Conservation (phyloP, 148 eudicot genomes). For the Chenopodium album region DNA sequence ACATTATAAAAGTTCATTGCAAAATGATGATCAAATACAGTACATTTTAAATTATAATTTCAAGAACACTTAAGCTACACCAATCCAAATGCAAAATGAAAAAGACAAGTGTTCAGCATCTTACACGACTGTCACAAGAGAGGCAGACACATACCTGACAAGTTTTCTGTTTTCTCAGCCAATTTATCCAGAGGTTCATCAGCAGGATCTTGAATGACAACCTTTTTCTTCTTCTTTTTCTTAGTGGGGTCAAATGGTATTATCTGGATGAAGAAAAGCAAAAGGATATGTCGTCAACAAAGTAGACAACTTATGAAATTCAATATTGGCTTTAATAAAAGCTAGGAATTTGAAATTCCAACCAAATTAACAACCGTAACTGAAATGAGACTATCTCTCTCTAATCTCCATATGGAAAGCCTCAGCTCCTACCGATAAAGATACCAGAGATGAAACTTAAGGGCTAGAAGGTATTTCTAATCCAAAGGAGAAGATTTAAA, state of each 20-base stretch:
- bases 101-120: neutral
- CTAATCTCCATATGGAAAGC: neutral
- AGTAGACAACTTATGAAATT: neutral
- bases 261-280: constrained; percentile 16
- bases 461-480: too few relatives aligned
- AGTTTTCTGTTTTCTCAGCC: constrained; percentile 26
- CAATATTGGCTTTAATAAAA: neutral
- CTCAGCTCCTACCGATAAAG: neutral
- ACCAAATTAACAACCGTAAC: neutral
- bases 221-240: constrained; percentile 37
- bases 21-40: neutral
- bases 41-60: neutral
- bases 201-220: constrained; percentile 18
- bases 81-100: neutral
- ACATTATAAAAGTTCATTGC: neutral
- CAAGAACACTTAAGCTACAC: neutral
- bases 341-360: neutral
- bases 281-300: neutral
- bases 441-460: neutral
- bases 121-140: neutral
- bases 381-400: neutral
- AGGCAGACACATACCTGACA: constrained; percentile 19
- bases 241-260: constrained; percentile 32
- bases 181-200: constrained; percentile 23
- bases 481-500: too few relatives aligned